These are phyloP conservation scores for Nakataea oryzae DNA, from an alignment of 2,329 filamentous ascomycete genomes.

Conservation along the genomic window DNA sequence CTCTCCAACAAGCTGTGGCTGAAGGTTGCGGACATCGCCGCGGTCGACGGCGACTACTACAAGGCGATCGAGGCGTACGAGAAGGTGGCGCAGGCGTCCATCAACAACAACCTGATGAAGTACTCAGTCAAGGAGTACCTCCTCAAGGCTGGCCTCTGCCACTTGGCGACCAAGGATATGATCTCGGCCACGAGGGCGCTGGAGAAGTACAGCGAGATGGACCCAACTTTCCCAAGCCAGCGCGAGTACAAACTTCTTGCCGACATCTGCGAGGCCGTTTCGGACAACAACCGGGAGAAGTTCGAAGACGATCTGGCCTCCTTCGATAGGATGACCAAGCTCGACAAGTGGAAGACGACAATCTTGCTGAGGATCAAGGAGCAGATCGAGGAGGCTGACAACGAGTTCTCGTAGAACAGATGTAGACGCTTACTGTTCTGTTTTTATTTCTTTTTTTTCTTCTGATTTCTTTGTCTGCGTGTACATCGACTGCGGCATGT, in stretches of 20 bases:
- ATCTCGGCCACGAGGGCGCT: constrained; percentile 72
- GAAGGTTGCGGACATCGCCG: constrained; percentile 82
- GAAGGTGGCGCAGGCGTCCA: constrained; percentile 64
- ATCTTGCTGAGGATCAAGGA: constrained; percentile 76
- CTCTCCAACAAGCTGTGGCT: constrained; percentile 89
- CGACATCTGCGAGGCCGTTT: constrained; percentile 66
- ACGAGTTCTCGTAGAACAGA: constrained; percentile 21
- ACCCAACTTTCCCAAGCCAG: constrained; percentile 65
- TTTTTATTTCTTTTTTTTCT: background rate
- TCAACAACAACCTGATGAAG: constrained; percentile 86
- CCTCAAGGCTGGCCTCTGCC: constrained; percentile 86
- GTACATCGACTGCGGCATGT: background rate
- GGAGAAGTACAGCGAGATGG: constrained; percentile 70
- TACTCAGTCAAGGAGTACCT: constrained; percentile 95
- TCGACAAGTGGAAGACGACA: constrained; percentile 96
- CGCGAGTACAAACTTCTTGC: constrained; percentile 73
- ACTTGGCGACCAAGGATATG: constrained; percentile 63
- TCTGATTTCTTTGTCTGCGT: background rate
- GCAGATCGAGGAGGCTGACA: constrained; percentile 52
- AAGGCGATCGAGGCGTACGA: constrained; percentile 77
- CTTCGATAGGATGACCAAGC: constrained; percentile 83
- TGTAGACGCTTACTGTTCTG: background rate
- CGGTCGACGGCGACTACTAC: constrained; percentile 73
- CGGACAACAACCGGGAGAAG: constrained; percentile 67
- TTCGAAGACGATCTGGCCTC: constrained; percentile 83